phyloP scores from a whole-genome alignment of 2,329 filamentous ascomycete species.

The Colletotrichum theobromicola region DNA sequence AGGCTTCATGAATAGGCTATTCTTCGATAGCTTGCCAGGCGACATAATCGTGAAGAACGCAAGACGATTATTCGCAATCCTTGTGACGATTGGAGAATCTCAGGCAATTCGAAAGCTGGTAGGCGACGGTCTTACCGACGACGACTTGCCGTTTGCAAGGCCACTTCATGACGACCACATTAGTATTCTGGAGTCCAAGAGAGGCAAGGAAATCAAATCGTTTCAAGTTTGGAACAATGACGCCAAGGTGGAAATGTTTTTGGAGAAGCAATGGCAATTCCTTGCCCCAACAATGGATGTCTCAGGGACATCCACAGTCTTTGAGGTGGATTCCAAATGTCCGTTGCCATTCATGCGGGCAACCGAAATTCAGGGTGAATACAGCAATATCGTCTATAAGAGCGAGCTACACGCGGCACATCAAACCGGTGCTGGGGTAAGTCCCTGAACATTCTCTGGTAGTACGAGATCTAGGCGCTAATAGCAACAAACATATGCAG shows the following conservation, averaged over 20 bases:
- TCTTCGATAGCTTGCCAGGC: background rate
- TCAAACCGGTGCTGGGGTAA: background rate
- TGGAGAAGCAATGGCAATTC: background rate
- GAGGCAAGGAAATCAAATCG: background rate
- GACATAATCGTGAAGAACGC: background rate
- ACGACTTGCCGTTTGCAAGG: background rate
- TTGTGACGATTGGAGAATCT: background rate
- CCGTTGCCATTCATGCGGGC: background rate
- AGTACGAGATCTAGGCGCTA: too few species aligned
- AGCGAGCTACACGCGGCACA: background rate
- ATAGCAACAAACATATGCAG: too few species aligned
- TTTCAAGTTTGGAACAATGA: background rate
- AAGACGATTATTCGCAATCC: background rate
- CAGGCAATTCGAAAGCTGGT: background rate
- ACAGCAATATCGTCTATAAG: background rate
- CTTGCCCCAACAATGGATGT: background rate
- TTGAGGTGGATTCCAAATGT: background rate
- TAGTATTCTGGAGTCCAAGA: background rate
- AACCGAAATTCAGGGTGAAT: background rate
- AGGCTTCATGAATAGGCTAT: background rate
- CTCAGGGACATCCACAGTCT: too few species aligned
- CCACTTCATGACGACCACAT: background rate
- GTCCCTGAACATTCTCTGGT: too few species aligned
- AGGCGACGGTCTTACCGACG: background rate
- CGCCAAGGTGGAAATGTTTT: background rate